Conservation (phyloP, 768 basidiomycete genomes). For the Russula lepida region DNA sequence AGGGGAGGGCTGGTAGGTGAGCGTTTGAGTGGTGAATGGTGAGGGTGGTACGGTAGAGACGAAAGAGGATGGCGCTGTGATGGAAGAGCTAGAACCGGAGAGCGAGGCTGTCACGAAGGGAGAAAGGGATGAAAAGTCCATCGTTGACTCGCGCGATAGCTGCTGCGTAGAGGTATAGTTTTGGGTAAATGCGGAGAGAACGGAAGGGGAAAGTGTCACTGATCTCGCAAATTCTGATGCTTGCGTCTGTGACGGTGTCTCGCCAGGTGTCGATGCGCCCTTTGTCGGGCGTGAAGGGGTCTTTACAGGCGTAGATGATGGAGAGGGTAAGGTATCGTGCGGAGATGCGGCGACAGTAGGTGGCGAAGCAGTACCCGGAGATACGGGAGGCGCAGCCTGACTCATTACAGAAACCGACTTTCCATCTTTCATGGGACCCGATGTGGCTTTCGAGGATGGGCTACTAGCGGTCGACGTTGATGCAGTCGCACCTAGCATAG, state of each 20-base stretch:
- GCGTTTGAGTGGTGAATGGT: background rate
- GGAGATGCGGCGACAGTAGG: background rate
- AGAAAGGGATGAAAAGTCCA: constrained; percentile 13
- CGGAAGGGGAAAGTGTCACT: background rate
- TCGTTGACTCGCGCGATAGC: constrained; percentile 2
- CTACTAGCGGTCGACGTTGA: background rate
- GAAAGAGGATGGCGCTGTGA: constrained; percentile 10
- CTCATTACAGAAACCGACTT: background rate
- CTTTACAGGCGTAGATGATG: background rate
- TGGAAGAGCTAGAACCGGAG: background rate
- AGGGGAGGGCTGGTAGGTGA: constrained; percentile 12
- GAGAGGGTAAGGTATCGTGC: background rate
- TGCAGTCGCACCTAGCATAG: constrained; percentile 19
- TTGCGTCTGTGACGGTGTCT: background rate
- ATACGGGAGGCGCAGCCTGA: background rate
- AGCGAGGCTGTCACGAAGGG: constrained; percentile 11
- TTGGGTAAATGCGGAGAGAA: constrained; percentile 14
- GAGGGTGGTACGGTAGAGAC: constrained; percentile 4
- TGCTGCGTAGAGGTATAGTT: background rate
- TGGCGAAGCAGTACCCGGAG: background rate
- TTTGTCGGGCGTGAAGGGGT: background rate
- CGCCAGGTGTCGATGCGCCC: background rate
- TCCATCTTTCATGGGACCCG: background rate
- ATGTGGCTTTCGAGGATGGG: background rate
- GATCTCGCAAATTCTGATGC: background rate